Percentiles rank a stretch among this genome's conserved stretches.
phyloP scores from a whole-genome alignment of 1,139 yeast species.

The Hemisphaericaspora lyxosophila region DNA sequence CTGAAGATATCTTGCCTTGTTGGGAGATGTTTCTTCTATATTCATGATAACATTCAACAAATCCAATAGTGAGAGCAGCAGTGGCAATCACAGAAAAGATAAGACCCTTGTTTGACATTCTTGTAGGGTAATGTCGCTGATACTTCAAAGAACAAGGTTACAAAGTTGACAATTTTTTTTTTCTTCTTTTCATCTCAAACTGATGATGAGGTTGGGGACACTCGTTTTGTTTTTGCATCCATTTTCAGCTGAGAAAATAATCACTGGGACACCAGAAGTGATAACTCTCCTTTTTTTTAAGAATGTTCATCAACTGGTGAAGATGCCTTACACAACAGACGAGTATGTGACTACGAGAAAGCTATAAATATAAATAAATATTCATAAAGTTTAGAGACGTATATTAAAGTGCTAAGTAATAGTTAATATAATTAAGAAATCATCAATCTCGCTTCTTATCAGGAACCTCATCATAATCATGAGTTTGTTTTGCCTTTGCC shows the following conservation, averaged over 20 bases:
- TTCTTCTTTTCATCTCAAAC: neutral
- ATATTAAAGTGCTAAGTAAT: neutral
- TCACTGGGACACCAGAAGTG: no score
- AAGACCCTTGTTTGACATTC: conserved; percentile 12
- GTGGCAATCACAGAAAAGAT: conserved; percentile 36
- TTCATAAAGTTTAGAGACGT: neutral
- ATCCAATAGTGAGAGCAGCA: conserved; percentile 39
- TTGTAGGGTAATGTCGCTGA: conserved; percentile 2
- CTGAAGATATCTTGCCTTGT: conserved; percentile 7
- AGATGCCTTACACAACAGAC: no score
- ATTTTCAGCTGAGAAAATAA: neutral
- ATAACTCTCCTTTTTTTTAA: no score
- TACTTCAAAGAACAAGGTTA: no score
- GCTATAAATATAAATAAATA: no score
- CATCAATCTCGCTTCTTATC: conserved; percentile 13
- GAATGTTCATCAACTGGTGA: no score
- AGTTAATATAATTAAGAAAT: neutral
- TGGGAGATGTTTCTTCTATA: conserved; percentile 17
- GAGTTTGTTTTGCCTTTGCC: no score
- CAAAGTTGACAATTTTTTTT: conserved; percentile 2
- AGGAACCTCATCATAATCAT: neutral
- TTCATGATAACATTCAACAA: conserved; percentile 41
- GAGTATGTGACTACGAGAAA: no score
- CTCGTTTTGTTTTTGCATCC: neutral
- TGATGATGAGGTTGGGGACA: neutral